These are phyloP conservation scores for Phytophthora fragariaefolia DNA, from an alignment of 352 stramenopile genomes.

Conservation along the genomic window DNA sequence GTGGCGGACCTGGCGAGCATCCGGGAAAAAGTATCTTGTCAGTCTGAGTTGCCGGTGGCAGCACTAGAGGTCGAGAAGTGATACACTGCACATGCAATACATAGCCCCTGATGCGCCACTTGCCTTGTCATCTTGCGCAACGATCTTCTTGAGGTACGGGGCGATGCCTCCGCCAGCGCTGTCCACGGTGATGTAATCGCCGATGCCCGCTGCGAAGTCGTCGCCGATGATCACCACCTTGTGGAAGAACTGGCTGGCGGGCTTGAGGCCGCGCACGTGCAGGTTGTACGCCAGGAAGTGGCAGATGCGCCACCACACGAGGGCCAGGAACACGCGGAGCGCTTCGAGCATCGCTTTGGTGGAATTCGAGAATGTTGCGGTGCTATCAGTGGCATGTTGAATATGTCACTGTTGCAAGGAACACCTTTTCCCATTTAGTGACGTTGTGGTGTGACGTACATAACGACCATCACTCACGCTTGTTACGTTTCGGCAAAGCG, in stretches of 20 bases:
- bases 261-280: conserved; percentile 55
- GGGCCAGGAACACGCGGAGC: conserved; percentile 60
- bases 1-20: conserved; percentile 67
- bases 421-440: no score
- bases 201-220: conserved; percentile 81
- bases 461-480: no score
- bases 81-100: background rate
- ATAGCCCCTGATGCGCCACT: background rate
- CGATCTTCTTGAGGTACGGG: conserved; percentile 57
- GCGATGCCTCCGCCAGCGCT: conserved; percentile 52
- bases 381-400: no score
- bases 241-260: conserved; percentile 73
- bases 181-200: conserved; percentile 77
- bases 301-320: conserved; percentile 79
- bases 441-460: no score
- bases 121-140: conserved; percentile 71
- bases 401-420: no score
- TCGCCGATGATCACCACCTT: conserved; percentile 88
- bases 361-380: conserved; percentile 9
- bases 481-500: no score
- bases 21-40: conserved; percentile 24
- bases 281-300: conserved; percentile 52
- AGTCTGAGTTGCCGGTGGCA: conserved; percentile 11
- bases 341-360: conserved; percentile 32
- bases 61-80: no score